Base-by-base conservation (phyloP, 2,329 filamentous ascomycete species). In the Passalora sequoiae region DNA sequence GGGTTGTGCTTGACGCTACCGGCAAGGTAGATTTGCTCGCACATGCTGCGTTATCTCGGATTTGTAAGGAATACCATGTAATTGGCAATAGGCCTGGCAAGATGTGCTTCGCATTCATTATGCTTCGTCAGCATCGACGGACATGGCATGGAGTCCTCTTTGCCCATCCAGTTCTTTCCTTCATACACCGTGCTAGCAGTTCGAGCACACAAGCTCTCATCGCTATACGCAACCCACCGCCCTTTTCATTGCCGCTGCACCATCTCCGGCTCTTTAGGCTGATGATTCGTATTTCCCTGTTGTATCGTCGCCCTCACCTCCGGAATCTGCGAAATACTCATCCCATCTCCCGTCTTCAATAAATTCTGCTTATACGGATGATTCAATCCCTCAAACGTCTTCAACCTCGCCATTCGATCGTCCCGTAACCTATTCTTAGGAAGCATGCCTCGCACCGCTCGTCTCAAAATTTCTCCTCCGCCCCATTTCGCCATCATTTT, bases 371-470 rank as follows among this genome's bases (percentile, higher is more conserved):
- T 86, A 67, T 96, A 97, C 28, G 92, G 94, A 72, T 98, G 89
- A 17, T 81, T 80, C 28, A 80, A 74, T n/a, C 91, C 89, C 70
- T 98, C 94, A 66, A 96, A 98, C 78, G 77, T 74, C 78, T 97
- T 98, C 64, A 98, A 70, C 57, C 92, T 76, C 27, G 83, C 87
- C 70, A 98, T 71, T 53, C 94, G 73, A 73, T 88, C 86, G 66
- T 96, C 89, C 59, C 91, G 75, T 61, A 98, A 70, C 60, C 89
- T 74, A 70, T 98, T 98, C 78, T 98, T 98, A 41, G 92, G 92
- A 68, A 98, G 69, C 92, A 98, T 98, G 37, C 94, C 94, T 63
- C 85, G 84, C 29, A 98, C 94, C 1, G 94, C 92, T 66, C 89
- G 86, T 60, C 88, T 77, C 64, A 98, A 69, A 27, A 98, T 83